Percentiles rank a stretch among this genome's conserved stretches.
These are phyloP conservation scores for Mucor velutinosus DNA, from an alignment of 371 early-diverging fungal genomes.

Conservation along the genomic window DNA sequence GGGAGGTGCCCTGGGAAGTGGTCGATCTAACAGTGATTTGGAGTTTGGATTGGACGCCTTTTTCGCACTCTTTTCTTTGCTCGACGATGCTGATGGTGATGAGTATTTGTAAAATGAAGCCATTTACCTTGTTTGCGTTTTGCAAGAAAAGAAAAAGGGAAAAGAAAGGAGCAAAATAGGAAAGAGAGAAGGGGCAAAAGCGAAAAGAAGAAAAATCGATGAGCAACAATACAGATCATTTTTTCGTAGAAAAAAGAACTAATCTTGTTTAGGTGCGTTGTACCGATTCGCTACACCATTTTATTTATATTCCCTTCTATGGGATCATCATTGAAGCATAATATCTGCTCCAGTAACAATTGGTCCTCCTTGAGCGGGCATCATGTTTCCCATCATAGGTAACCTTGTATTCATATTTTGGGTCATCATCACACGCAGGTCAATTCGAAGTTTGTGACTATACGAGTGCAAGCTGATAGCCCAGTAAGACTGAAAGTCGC, in stretches of 20 bases:
- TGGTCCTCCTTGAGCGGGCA: not conserved
- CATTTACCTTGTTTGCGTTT: not conserved
- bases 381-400: slow-evolving; percentile 11
- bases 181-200: not conserved
- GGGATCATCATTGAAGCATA: not conserved
- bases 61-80: not conserved
- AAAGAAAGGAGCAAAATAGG: slow-evolving; percentile 3
- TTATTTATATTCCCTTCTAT: not conserved
- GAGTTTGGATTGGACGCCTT: slow-evolving; percentile 1
- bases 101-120: not conserved
- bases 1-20: slow-evolving; percentile 24
- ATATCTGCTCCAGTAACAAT: not conserved
- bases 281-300: not conserved
- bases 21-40: slow-evolving; percentile 8
- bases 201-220: not conserved
- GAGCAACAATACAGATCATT: not conserved
- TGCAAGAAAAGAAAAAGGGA: no score
- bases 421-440: not conserved
- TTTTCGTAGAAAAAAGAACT: not conserved
- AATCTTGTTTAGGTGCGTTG: not conserved
- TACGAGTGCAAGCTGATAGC: slow-evolving; percentile 45
- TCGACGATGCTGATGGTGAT: not conserved
- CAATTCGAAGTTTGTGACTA: slow-evolving; percentile 20
- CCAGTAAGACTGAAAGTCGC: slow-evolving; percentile 39
- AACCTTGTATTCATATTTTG: not conserved